These are phyloP conservation scores for Pestalotiopsis sp. DNA, from an alignment of 2,329 filamentous ascomycete genomes.

Conservation along the genomic window DNA sequence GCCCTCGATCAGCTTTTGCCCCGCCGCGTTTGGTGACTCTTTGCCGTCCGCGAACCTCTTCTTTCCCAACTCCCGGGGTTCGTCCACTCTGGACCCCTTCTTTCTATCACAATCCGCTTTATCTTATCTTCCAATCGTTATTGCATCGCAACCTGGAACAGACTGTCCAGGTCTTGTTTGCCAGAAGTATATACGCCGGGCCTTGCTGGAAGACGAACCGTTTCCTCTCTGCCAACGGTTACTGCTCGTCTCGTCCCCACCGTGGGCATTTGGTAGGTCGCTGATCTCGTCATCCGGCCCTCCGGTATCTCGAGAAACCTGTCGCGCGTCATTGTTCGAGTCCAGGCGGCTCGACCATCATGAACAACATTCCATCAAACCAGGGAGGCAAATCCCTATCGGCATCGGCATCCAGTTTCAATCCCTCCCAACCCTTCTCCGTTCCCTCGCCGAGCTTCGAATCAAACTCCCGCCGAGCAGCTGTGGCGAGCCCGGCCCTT, in stretches of 20 bases:
- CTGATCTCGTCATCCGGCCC: neutral
- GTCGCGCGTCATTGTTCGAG: neutral
- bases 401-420: slow-evolving; percentile 41
- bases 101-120: slow-evolving; percentile 4
- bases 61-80: slow-evolving; percentile 29
- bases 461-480: slow-evolving; percentile 47
- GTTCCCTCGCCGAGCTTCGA: slow-evolving; percentile 50
- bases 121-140: slow-evolving; percentile 3
- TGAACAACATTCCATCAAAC: slow-evolving; percentile 38
- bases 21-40: slow-evolving; percentile 29
- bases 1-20: slow-evolving; percentile 17
- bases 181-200: neutral
- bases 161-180: neutral
- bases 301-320: neutral
- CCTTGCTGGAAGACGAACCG: neutral
- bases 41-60: slow-evolving; percentile 12
- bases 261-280: neutral
- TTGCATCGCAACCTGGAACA: neutral
- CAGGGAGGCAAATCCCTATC: slow-evolving; percentile 56
- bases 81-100: slow-evolving; percentile 32
- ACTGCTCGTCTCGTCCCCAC: neutral
- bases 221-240: neutral
- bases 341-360: slow-evolving; percentile 24
- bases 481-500: slow-evolving; percentile 36
- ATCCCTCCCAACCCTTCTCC: slow-evolving; percentile 43